Percentiles rank a stretch among this genome's conserved stretches.
phyloP scores from a whole-genome alignment of 192 early-diverging fungal species.

The Coemansia sp. region DNA sequence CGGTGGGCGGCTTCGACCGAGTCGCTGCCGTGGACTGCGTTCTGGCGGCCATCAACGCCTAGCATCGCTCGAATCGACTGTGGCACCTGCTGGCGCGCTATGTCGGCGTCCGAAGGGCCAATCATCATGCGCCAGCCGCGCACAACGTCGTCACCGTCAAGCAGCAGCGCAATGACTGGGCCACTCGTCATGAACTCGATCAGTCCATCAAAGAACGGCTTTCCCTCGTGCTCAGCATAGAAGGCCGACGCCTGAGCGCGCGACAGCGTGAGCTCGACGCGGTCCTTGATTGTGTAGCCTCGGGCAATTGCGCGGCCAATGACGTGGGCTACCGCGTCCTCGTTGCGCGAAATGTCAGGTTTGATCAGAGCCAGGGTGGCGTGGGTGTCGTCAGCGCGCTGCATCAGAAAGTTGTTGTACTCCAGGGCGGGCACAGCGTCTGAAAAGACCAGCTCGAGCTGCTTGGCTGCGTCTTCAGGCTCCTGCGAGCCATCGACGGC shows the following conservation, averaged over 20 bases:
- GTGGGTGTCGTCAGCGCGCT: conserved; percentile 43
- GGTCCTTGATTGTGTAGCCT: conserved; percentile 51
- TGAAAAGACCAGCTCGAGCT: conserved; percentile 55
- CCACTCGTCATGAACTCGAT: conserved; percentile 55
- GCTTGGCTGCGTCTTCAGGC: conserved; percentile 45
- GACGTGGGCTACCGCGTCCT: conserved; percentile 30
- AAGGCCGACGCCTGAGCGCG: conserved; percentile 38
- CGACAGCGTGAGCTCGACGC: conserved; percentile 41
- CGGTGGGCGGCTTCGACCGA: conserved; percentile 46
- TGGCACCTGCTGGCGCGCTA: conserved; percentile 37
- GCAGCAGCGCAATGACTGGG: conserved; percentile 48
- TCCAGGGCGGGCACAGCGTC: conserved; percentile 34
- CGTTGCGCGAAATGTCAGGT: conserved; percentile 48
- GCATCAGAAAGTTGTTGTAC: conserved; percentile 53
- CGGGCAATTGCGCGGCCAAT: conserved; percentile 38
- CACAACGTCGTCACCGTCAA: conserved; percentile 56
- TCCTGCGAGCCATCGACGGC: conserved; percentile 58
- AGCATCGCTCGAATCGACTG: conserved; percentile 53
- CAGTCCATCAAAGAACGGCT: conserved; percentile 46
- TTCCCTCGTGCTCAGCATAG: conserved; percentile 48
- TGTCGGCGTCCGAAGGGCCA: conserved; percentile 50
- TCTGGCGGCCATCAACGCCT: conserved; percentile 47
- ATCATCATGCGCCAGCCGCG: conserved; percentile 56
- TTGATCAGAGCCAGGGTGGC: conserved; percentile 59
- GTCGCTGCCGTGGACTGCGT: conserved; percentile 62